Evolutionary conservation across 306 rosid genomes (phyloP).

Genomic region (Styphnolobium japonicum): DNA sequence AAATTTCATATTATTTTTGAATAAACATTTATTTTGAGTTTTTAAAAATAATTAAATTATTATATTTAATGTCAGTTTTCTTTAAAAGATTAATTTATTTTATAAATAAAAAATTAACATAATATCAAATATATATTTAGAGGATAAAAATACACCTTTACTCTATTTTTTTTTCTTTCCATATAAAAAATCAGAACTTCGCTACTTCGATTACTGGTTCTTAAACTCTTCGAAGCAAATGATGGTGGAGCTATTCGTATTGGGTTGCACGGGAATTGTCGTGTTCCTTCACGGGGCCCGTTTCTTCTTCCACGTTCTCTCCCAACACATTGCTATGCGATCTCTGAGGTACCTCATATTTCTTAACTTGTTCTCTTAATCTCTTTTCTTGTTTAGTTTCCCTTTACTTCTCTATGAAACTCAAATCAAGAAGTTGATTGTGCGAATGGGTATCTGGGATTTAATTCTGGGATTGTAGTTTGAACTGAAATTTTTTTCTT

Average conservation of each 20-base stretch:
- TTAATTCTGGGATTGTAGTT: neutral
- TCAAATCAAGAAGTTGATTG: neutral
- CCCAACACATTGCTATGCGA: conserved; percentile 4
- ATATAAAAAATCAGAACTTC: too few relatives aligned
- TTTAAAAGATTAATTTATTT: too few relatives aligned
- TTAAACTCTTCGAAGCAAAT: neutral
- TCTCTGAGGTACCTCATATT: neutral
- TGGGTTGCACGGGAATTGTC: conserved; percentile 18
- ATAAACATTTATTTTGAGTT: too few relatives aligned
- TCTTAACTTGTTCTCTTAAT: neutral
- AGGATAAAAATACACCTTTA: too few relatives aligned
- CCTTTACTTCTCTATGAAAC: neutral
- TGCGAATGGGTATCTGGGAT: neutral
- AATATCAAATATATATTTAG: too few relatives aligned
- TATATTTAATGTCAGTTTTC: too few relatives aligned
- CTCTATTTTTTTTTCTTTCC: too few relatives aligned
- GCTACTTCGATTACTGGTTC: too few relatives aligned
- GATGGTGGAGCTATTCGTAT: conserved; percentile 2
- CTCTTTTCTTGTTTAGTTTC: too few relatives aligned
- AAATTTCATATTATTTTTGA: too few relatives aligned
- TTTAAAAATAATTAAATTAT: too few relatives aligned
- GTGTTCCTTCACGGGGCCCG: conserved; percentile 2
- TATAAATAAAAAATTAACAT: too few relatives aligned
- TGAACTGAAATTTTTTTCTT: neutral
- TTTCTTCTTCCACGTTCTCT: conserved; percentile 23